phyloP scores from a whole-genome alignment of 2,329 filamentous ascomycete species.

The Fusarium sp. region DNA sequence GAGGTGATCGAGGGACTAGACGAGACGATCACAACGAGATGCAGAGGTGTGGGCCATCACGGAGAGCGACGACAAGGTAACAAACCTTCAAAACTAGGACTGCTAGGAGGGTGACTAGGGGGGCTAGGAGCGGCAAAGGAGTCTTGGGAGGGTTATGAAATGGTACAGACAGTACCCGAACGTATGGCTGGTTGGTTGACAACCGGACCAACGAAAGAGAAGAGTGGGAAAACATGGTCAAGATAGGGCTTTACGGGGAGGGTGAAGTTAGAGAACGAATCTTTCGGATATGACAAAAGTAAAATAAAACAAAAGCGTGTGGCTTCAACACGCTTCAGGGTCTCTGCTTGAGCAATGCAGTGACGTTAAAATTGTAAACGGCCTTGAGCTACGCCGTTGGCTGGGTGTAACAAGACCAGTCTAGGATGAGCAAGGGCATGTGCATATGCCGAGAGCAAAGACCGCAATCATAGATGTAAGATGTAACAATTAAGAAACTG shows the following conservation, averaged over 20 bases:
- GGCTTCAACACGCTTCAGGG: conserved; percentile 40
- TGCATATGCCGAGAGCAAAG: conserved; percentile 46
- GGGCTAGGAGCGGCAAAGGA: conserved; percentile 48
- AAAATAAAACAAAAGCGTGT: conserved; percentile 32
- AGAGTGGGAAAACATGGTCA: conserved; percentile 32
- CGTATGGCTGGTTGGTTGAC: conserved; percentile 30
- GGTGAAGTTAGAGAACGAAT: conserved; percentile 43
- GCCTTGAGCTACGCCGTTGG: conserved; percentile 39
- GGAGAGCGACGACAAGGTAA: conserved; percentile 43
- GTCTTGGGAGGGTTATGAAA: conserved; percentile 30
- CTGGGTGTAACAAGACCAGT: conserved; percentile 40
- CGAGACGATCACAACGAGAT: conserved; percentile 51
- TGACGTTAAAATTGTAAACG: conserved; percentile 43
- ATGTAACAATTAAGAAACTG: conserved; percentile 33
- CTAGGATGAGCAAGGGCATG: conserved; percentile 39
- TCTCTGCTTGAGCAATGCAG: conserved; percentile 36
- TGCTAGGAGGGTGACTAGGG: conserved; percentile 40
- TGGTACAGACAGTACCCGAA: conserved; percentile 35
- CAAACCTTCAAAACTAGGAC: conserved; percentile 45
- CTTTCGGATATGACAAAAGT: conserved; percentile 30
- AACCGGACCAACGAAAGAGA: conserved; percentile 43
- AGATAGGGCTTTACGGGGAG: conserved; percentile 41
- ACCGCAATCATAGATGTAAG: conserved; percentile 32
- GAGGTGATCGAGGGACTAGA: conserved; percentile 45
- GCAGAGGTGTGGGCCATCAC: conserved; percentile 50